A percentile compares a stretch with the other conserved stretches of the same genome.
Evolutionary conservation across 73 alveolate species (phyloP).

Genomic region (Paramecium bursaria): DNA sequence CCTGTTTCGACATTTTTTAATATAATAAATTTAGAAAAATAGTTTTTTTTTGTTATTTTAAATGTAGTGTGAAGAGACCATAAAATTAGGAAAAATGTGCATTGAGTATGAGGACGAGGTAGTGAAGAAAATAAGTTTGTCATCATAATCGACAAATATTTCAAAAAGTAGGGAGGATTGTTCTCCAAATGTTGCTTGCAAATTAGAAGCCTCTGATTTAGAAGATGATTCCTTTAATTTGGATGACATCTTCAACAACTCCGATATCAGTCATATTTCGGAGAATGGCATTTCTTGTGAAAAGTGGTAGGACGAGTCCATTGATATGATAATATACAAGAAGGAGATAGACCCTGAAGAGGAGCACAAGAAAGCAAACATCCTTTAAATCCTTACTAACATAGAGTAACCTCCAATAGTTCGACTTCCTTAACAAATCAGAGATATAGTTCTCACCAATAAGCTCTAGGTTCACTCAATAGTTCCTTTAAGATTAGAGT

Average conservation of each 20-base stretch:
- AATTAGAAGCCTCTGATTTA: conserved; percentile 24
- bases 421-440: conserved; percentile 43
- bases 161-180: too few relatives aligned
- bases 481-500: conserved; percentile 18
- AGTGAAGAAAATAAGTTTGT: too few relatives aligned
- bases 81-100: too few relatives aligned
- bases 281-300: conserved; percentile 48
- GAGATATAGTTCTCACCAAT: neutral
- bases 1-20: too few relatives aligned
- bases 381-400: conserved; percentile 4
- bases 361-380: neutral
- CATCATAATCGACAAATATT: too few relatives aligned
- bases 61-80: too few relatives aligned
- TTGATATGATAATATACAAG: conserved; percentile 8
- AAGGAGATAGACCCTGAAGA: conserved; percentile 7
- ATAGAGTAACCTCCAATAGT: conserved; percentile 25
- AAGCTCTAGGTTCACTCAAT: conserved; percentile 13
- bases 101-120: too few relatives aligned
- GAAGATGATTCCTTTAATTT: conserved; percentile 50
- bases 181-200: conserved; percentile 11
- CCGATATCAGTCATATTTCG: conserved; percentile 48
- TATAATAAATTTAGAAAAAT: too few relatives aligned
- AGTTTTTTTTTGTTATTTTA: too few relatives aligned
- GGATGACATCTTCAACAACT: conserved; percentile 48
- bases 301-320: conserved; percentile 53